Evolutionary conservation across 169 alveolate genomes (phyloP), one percentile per base, ranked within the genome.

Genomic region (Eimeria acervulina): DNA sequence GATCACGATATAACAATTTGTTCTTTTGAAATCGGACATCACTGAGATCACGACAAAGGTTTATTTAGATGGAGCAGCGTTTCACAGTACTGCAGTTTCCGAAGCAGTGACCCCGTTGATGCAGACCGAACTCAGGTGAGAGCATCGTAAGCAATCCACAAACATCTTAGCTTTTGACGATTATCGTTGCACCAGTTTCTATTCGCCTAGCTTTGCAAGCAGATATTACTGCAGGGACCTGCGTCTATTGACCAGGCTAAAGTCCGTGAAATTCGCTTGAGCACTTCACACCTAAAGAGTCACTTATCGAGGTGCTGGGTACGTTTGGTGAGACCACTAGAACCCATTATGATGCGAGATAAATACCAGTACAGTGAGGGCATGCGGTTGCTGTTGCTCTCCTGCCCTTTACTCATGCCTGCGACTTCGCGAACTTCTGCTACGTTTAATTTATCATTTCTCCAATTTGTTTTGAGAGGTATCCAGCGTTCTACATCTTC

Each of bases 71-170:
- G 15, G 52, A 19, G 4, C 17, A 31, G 47, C 10, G 13, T 17
- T 72, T 19, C 13, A 36, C 52, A 13, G 8, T 72, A 17, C n/a
- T 72, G 83, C 15, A 12, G 83, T 72, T 12, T 51, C 17, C 52
- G 83, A 72, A 33, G 83, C 33, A 36, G 51, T 4, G 83, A 68
- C 17, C n/a, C 33, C 26, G 47, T 2, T 72, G 52, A 36, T 21
- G 52, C 83, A 72, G 83, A 47, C 83, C 83, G 52, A 72, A 28
- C 52, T 36, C 26, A 36, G 83, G 47, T 31, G 51, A 72, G 44
- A n/a, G 51, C n/a, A 17, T 1, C 28, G 51, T 17, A 12, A 33
- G 15, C 12, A 36, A 72, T 1, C 52, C 83, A 15, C 2, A 36
- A 36, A 36, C 15, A 36, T 36, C 36, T 36, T 36, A 72, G 7